Percentiles rank a stretch among this genome's conserved stretches.
These are phyloP conservation scores for Hypoxylon trugodes DNA, from an alignment of 495 filamentous ascomycete genomes.

Conservation along the genomic window DNA sequence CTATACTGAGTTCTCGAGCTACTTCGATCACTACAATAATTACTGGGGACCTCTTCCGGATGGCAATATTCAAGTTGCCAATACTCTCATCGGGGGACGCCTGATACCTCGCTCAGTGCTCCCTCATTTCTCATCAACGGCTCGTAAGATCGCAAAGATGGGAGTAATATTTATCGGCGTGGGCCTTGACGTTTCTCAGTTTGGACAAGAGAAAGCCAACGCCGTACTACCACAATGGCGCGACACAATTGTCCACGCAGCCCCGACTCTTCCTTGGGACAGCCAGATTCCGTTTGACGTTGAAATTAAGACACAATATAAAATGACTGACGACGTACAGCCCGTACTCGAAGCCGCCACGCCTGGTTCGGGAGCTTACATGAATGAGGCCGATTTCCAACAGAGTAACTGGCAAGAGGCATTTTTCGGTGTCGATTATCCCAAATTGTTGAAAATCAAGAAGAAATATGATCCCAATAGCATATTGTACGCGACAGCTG, in stretches of 20 bases:
- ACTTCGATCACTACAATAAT: constrained; percentile 52
- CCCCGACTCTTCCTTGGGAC: constrained; percentile 34
- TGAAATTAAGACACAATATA: constrained; percentile 53
- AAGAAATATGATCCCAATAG: constrained; percentile 42
- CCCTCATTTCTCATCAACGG: constrained; percentile 51
- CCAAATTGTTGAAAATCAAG: constrained; percentile 41
- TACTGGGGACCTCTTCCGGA: constrained; percentile 47
- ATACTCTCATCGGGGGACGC: constrained; percentile 63
- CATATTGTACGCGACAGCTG: constrained; percentile 18
- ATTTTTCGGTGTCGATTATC: constrained; percentile 52
- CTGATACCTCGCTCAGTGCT: constrained; percentile 63
- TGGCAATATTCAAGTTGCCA: constrained; percentile 52
- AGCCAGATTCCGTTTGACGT: constrained; percentile 34
- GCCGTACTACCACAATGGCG: constrained; percentile 68
- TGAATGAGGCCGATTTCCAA: constrained; percentile 58
- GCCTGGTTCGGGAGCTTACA: constrained; percentile 49
- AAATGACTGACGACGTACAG: constrained; percentile 59
- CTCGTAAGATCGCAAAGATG: constrained; percentile 56
- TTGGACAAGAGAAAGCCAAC: constrained; percentile 56
- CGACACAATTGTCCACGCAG: constrained; percentile 53
- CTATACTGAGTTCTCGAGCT: constrained; percentile 52
- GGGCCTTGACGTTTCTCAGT: constrained; percentile 46
- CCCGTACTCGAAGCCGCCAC: constrained; percentile 50
- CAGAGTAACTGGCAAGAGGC: constrained; percentile 49
- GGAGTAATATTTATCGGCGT: constrained; percentile 54